Evolutionary conservation across 1,284 basidiomycete species (phyloP).

Genomic region (Apiotrichum akiyoshidainum): DNA sequence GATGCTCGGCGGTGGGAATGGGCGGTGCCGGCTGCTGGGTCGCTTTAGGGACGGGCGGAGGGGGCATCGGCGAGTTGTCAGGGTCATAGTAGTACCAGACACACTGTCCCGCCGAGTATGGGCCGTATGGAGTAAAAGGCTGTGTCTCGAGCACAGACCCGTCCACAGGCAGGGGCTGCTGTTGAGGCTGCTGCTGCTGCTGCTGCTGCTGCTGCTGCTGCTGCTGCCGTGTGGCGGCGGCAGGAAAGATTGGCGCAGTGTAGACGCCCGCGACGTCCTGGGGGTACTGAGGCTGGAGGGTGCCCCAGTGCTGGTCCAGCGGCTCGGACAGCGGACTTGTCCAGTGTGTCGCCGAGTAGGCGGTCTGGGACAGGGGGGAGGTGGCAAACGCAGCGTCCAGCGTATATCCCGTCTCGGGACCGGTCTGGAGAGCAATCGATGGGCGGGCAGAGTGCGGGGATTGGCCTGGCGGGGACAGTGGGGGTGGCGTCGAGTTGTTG

Average conservation of each 20-base stretch:
- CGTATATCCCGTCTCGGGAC: too few species aligned
- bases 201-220: background rate
- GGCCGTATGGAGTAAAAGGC: background rate
- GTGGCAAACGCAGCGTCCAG: background rate
- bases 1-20: background rate
- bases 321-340: background rate
- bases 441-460: background rate
- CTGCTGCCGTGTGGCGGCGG: background rate
- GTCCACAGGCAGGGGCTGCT: too few species aligned
- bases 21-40: background rate
- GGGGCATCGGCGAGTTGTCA: conserved; percentile 4
- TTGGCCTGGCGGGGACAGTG: background rate
- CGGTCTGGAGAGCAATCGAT: too few species aligned
- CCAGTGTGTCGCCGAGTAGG: background rate
- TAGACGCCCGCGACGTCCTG: conserved; percentile 1
- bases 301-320: background rate
- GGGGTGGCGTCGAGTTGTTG: conserved; percentile 1
- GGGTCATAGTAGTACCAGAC: conserved; percentile 6
- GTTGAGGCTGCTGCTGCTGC: background rate
- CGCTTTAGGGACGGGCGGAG: background rate
- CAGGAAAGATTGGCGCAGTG: background rate
- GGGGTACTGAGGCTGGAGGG: background rate
- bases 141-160: too few species aligned
- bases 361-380: background rate
- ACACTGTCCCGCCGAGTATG: conserved; percentile 1